Percentiles rank a stretch among this genome's conserved stretches.
phyloP scores from a whole-genome alignment of 345 rosid species.

The Sonneratia alba region DNA sequence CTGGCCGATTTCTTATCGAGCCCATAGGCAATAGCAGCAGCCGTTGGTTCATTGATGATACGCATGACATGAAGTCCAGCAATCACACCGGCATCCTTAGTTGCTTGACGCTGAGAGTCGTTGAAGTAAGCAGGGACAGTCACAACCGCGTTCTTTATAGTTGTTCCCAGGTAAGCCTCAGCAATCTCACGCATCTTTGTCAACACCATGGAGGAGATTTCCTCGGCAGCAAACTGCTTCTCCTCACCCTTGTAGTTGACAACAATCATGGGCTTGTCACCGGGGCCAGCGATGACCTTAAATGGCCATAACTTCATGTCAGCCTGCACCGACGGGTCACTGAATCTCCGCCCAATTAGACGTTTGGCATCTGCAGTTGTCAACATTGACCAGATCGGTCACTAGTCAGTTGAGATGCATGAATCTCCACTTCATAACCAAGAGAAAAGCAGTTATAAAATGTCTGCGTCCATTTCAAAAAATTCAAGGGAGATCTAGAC shows the following conservation, averaged over 20 bases:
- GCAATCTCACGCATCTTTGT: slow-evolving; percentile 23
- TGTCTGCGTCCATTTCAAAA: no score
- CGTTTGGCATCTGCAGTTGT: slow-evolving; percentile 18
- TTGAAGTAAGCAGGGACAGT: slow-evolving; percentile 24
- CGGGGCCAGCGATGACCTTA: slow-evolving; percentile 16
- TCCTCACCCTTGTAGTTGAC: slow-evolving; percentile 17
- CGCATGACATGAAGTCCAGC: slow-evolving; percentile 24
- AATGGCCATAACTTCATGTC: slow-evolving; percentile 22
- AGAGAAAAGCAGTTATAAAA: no score
- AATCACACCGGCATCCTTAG: slow-evolving; percentile 22
- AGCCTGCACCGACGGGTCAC: slow-evolving; percentile 19
- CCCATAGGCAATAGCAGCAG: slow-evolving; percentile 26
- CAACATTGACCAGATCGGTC: neutral
- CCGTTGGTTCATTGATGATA: slow-evolving; percentile 24
- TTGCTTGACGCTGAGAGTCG: slow-evolving; percentile 22
- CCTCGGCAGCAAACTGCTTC: slow-evolving; percentile 16
- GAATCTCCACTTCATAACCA: neutral
- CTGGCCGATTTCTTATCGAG: slow-evolving; percentile 22
- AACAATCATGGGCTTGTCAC: slow-evolving; percentile 17
- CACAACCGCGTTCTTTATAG: slow-evolving; percentile 18
- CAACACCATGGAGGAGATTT: slow-evolving; percentile 18
- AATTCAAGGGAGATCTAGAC: no score
- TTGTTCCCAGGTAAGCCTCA: slow-evolving; percentile 20
- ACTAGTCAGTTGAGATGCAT: neutral
- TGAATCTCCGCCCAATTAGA: slow-evolving; percentile 22